A percentile compares a stretch with the other conserved stretches of the same genome.
Evolutionary conservation across 305 asterid species (phyloP).

Genomic region (Coffea humblotiana): DNA sequence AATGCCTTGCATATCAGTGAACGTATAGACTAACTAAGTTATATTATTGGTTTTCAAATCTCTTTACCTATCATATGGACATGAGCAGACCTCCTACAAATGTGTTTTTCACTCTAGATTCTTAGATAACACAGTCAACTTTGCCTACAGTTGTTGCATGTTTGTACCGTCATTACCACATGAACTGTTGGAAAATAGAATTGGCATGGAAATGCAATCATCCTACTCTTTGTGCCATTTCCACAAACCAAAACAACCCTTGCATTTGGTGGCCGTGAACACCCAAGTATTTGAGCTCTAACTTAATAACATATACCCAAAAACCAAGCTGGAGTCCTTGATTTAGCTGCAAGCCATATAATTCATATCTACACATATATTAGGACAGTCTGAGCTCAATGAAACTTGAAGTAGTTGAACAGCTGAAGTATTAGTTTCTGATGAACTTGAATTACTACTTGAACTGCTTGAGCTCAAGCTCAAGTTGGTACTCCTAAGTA

Average conservation of each 20-base stretch:
- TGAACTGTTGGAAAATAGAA: background rate
- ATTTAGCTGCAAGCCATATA: background rate
- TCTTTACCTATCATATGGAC: background rate
- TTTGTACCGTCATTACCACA: background rate
- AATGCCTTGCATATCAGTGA: background rate
- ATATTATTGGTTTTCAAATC: background rate
- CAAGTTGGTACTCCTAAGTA: background rate
- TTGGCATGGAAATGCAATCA: background rate
- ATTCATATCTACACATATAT: background rate
- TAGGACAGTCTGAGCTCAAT: background rate
- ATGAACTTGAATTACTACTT: background rate
- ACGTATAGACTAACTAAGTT: background rate
- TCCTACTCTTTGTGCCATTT: background rate
- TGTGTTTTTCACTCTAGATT: background rate
- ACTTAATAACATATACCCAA: background rate
- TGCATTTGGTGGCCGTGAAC: background rate
- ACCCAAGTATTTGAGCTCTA: background rate
- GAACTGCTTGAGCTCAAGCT: background rate
- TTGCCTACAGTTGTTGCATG: background rate
- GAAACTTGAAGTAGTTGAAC: background rate
- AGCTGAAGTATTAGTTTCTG: background rate
- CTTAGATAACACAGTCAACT: background rate
- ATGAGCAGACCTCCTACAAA: background rate
- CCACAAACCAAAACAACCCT: background rate
- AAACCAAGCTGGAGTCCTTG: background rate